Conservation (phyloP, 495 filamentous ascomycete species). For the Astrothelium subdiscretum region DNA sequence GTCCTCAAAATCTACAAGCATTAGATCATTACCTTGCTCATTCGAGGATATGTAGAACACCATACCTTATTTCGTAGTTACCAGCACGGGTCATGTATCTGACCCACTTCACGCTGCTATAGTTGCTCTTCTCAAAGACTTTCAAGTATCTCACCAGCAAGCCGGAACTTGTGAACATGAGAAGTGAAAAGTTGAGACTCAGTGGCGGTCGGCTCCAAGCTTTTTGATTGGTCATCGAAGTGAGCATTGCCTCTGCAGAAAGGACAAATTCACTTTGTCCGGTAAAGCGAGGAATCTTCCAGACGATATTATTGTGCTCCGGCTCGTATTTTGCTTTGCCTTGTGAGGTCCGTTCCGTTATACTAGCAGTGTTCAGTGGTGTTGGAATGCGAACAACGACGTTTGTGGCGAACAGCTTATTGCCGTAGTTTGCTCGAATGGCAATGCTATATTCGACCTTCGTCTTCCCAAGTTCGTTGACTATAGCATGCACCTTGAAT, state of each 20-base stretch:
- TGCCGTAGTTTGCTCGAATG: conserved; percentile 91
- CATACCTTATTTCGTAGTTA: conserved; percentile 63
- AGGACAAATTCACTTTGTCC: conserved; percentile 92
- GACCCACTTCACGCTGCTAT: conserved; percentile 98
- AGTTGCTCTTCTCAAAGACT: conserved; percentile 99
- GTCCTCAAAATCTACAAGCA: neutral
- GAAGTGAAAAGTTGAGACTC: conserved; percentile 76
- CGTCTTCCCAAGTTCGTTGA: conserved; percentile 91
- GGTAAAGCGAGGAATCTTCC: conserved; percentile 96
- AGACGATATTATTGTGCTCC: conserved; percentile 93
- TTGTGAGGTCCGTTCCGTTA: conserved; percentile 85
- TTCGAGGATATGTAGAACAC: neutral
- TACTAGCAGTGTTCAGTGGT: conserved; percentile 89
- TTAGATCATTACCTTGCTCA: neutral
- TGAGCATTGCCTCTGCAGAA: conserved; percentile 84
- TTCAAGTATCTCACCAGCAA: conserved; percentile 91
- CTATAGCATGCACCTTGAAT: conserved; percentile 97
- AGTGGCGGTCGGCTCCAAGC: conserved; percentile 92
- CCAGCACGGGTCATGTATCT: conserved; percentile 96
- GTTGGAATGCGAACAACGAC: conserved; percentile 94
- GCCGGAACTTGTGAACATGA: conserved; percentile 97
- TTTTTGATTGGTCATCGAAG: conserved; percentile 96
- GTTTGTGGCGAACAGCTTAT: conserved; percentile 94
- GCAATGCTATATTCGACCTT: conserved; percentile 99
- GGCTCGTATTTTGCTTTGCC: conserved; percentile 99